Conservation (phyloP, 2,329 filamentous ascomycete genomes). For the Talaromyces sp. region DNA sequence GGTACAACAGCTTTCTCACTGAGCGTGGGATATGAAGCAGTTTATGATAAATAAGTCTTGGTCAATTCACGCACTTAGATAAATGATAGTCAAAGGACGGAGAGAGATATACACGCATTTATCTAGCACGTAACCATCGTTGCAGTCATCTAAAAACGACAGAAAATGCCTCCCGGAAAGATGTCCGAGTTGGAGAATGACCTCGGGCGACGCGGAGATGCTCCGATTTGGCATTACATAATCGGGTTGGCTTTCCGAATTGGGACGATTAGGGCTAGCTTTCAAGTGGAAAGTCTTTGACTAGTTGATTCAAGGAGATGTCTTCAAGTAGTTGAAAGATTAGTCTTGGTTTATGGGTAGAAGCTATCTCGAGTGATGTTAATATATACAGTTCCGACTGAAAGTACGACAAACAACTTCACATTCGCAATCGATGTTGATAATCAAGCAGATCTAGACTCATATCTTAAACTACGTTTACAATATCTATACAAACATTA, state of each 20-base stretch:
- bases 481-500: neutral
- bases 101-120: neutral
- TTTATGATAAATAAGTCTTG: neutral
- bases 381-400: neutral
- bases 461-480: neutral
- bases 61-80: neutral
- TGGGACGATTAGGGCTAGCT: neutral
- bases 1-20: neutral
- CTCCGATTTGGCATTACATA: slow-evolving; percentile 11
- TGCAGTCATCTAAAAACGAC: neutral
- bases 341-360: neutral
- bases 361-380: neutral
- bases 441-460: neutral
- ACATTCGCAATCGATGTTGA: neutral
- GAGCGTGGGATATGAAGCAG: neutral
- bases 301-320: neutral
- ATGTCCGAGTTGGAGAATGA: slow-evolving; percentile 8
- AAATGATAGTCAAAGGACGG: neutral
- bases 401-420: neutral
- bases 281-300: neutral
- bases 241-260: neutral
- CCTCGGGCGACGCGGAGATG: slow-evolving; percentile 17
- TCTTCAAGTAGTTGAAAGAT: no score
- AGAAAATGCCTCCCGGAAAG: slow-evolving; percentile 11
- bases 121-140: neutral